Conservation (phyloP, 768 basidiomycete species). For the Suillus sp. region DNA sequence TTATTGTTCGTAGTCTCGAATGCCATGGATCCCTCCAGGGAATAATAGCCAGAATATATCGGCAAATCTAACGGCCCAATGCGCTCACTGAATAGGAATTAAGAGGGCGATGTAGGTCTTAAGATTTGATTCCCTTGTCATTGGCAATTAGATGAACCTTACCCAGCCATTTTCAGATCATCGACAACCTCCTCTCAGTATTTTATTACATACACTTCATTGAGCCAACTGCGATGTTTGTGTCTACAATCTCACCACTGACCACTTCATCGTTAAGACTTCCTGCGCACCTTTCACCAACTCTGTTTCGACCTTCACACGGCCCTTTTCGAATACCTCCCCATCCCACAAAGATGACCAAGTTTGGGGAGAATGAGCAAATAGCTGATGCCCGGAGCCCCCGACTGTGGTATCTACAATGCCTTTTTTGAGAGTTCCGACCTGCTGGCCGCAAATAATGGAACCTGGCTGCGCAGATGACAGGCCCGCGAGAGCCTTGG, state of each 20-base stretch:
- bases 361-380: conserved; percentile 19
- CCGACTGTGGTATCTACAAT: neutral
- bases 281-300: conserved; percentile 8
- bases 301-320: conserved; percentile 31
- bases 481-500: neutral
- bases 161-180: too few species aligned
- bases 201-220: neutral
- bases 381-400: neutral
- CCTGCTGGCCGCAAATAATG: neutral
- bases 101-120: too few species aligned
- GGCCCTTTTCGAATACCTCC: conserved; percentile 33
- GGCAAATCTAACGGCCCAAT: too few species aligned
- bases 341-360: conserved; percentile 25
- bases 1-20: too few species aligned
- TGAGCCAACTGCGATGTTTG: neutral
- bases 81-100: too few species aligned
- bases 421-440: conserved; percentile 7
- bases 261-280: neutral
- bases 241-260: neutral
- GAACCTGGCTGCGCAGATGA: neutral
- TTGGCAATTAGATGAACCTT: too few species aligned
- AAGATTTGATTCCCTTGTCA: too few species aligned
- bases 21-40: too few species aligned
- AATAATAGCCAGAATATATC: too few species aligned
- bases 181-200: too few species aligned